A percentile compares a stretch with the other conserved stretches of the same genome.
phyloP scores from a whole-genome alignment of 2,329 filamentous ascomycete genomes.

The Fonsecaea monophora region DNA sequence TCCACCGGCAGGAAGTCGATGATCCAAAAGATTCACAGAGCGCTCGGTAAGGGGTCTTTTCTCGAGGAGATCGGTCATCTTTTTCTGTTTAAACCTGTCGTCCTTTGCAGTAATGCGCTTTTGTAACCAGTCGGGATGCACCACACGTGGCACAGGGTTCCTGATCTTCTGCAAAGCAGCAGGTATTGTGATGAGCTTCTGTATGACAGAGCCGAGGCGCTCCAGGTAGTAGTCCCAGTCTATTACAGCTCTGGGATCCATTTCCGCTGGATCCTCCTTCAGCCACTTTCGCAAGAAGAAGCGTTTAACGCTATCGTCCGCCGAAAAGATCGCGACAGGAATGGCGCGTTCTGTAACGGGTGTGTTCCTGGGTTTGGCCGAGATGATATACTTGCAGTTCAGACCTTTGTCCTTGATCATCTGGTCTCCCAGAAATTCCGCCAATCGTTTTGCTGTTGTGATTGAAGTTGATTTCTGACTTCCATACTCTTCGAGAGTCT shows the following conservation, averaged over 20 bases:
- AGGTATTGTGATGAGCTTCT: slow-evolving; percentile 98
- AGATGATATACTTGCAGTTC: slow-evolving; percentile 99
- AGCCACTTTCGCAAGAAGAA: slow-evolving; percentile 94
- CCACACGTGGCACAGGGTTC: slow-evolving; percentile 91
- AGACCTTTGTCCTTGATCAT: slow-evolving; percentile 99
- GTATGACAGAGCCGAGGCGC: slow-evolving; percentile 93
- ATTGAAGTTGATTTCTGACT: slow-evolving; percentile 98
- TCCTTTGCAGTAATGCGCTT: slow-evolving; percentile 93
- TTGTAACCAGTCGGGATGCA: slow-evolving; percentile 96
- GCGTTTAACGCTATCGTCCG: slow-evolving; percentile 84
- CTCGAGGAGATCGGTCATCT: slow-evolving; percentile 90
- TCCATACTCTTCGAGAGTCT: slow-evolving; percentile 96
- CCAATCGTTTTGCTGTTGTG: slow-evolving; percentile 91
- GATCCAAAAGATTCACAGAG: slow-evolving; percentile 62
- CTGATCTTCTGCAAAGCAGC: slow-evolving; percentile 92
- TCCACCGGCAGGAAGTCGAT: slow-evolving; percentile 61
- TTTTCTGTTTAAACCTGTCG: slow-evolving; percentile 97
- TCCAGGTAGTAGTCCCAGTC: slow-evolving; percentile 99
- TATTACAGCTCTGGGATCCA: slow-evolving; percentile 85
- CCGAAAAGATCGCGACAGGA: slow-evolving; percentile 95
- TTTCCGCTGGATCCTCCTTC: slow-evolving; percentile 87
- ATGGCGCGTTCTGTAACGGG: slow-evolving; percentile 94
- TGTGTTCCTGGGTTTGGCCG: slow-evolving; percentile 80
- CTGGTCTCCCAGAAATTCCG: slow-evolving; percentile 94
- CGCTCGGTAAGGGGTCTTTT: slow-evolving; percentile 60